Evolutionary conservation across 305 asterid genomes (phyloP), one percentile per base, ranked within the genome.

Genomic region (Fraxinus velutina): DNA sequence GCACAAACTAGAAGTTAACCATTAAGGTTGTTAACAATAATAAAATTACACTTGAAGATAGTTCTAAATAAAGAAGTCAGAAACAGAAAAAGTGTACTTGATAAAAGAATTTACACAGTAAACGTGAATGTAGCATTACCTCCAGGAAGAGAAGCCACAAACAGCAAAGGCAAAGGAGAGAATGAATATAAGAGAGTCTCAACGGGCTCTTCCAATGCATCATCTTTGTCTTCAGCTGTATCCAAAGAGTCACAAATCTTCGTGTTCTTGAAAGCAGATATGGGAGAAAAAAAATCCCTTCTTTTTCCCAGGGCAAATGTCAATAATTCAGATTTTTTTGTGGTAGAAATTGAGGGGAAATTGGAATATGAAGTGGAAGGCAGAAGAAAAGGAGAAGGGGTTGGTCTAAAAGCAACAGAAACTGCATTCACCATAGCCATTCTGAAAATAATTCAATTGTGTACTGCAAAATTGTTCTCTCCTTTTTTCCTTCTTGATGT

Each of bases 131-230:
- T 33, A 74, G 82, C 34, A 80, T 78, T 91, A 94, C 98, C 98
- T 89, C 96, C 98, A 27, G 98, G 97, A 86, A 94, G 97, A 82
- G 95, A 93, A 83, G 89, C 93, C 37, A 89, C 72, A 81, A 89
- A 79, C 21, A 94, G 81, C 72, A 90, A 83, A 27, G 84, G 81
- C 83, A 90, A 76, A 79, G 97, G 98, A 86, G 88, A 86, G 84
- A 89, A 81, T 0, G 98, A 93, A 79, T 89, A 89, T 88, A 94
- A 57, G 10, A 83, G 36, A 27, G 88, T 92, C 82, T 87, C 92
- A 30, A 81, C 64, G 32, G 86, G 81, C 57, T 86, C 87, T 47
- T 81, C 84, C 77, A 42, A 32, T 36, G 68, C 81, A 68, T 72
- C 89, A 52, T 83, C 81, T 22, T 47, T 7, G 10, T 27, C 86